These are phyloP conservation scores for Cercospora sesami DNA, from an alignment of 2,329 filamentous ascomycete genomes.

Conservation along the genomic window DNA sequence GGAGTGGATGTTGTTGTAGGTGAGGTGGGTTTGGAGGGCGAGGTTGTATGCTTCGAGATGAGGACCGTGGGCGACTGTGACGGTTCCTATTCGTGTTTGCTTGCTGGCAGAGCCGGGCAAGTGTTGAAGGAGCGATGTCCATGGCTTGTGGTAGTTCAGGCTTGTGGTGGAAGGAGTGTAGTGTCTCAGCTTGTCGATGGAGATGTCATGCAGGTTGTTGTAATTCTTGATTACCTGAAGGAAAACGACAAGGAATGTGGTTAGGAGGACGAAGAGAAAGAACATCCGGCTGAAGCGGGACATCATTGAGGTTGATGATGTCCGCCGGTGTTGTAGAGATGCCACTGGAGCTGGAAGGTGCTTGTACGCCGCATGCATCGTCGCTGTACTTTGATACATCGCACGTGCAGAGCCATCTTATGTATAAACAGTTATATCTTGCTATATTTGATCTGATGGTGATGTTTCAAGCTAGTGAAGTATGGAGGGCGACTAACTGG, in stretches of 20 bases:
- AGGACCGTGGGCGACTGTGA: constrained; percentile 1
- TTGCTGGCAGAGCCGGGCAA: not conserved
- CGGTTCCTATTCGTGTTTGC: not conserved
- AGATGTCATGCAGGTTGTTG: not conserved
- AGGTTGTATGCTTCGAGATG: constrained; percentile 41
- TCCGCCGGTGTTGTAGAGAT: not conserved
- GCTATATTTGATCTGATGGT: not conserved
- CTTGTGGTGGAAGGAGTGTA: not conserved
- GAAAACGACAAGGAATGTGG: not conserved
- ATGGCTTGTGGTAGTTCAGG: not conserved
- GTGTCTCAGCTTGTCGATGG: not conserved
- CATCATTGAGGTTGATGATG: not conserved
- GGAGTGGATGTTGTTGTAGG: constrained; percentile 42
- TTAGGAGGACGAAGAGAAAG: not conserved
- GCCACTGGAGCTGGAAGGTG: not conserved
- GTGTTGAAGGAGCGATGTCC: not conserved
- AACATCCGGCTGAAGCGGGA: not conserved
- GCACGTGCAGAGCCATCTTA: not conserved
- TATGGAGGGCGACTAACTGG: not conserved
- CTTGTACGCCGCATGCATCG: constrained; percentile 1
- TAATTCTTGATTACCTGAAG: not conserved
- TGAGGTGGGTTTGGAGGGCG: constrained; percentile 43
- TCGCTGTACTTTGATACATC: not conserved
- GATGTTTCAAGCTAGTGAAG: constrained; percentile 6
- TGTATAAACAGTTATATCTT: not conserved